A percentile compares a stretch with the other conserved stretches of the same genome.
Evolutionary conservation across 768 basidiomycete species (phyloP).

Genomic region (Inosperma sp.): DNA sequence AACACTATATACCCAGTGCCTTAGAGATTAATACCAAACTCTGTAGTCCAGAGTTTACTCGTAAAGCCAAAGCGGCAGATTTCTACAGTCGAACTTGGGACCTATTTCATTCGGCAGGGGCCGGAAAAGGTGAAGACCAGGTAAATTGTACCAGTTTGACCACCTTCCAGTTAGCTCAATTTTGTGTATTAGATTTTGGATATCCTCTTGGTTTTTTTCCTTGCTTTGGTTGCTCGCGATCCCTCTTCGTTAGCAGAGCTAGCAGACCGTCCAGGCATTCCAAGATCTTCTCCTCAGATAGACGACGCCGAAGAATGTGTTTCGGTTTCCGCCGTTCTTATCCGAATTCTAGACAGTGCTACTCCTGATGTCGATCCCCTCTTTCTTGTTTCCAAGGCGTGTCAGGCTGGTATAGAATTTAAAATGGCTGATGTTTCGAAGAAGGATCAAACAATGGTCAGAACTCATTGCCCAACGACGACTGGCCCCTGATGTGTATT

Average conservation of each 20-base stretch:
- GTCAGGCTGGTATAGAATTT: conserved; percentile 31
- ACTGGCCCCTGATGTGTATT: background rate
- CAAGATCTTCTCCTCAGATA: conserved; percentile 10
- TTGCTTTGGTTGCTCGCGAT: conserved; percentile 60
- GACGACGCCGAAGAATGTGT: conserved; percentile 10
- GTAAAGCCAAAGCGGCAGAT: conserved; percentile 74
- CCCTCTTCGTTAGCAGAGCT: conserved; percentile 51
- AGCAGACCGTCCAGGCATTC: conserved; percentile 28
- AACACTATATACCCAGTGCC: conserved; percentile 42
- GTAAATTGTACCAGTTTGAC: conserved; percentile 14
- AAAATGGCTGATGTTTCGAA: conserved; percentile 51
- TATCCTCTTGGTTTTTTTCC: conserved; percentile 55
- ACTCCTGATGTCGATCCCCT: conserved; percentile 46
- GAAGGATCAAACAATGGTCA: conserved; percentile 53
- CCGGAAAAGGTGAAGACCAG: conserved; percentile 56
- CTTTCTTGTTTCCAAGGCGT: conserved; percentile 31
- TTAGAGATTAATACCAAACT: conserved; percentile 72
- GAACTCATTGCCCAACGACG: background rate
- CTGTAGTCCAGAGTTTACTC: conserved; percentile 68
- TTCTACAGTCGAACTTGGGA: conserved; percentile 70
- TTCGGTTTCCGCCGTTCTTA: conserved; percentile 39
- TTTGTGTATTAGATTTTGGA: conserved; percentile 52
- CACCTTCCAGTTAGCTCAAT: background rate
- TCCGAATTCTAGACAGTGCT: conserved; percentile 35
- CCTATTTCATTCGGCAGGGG: conserved; percentile 53